Percentiles rank a stretch among this genome's conserved stretches.
Conservation (phyloP, 441 rosid species). For the Pelargonium myrrhifolium region DNA sequence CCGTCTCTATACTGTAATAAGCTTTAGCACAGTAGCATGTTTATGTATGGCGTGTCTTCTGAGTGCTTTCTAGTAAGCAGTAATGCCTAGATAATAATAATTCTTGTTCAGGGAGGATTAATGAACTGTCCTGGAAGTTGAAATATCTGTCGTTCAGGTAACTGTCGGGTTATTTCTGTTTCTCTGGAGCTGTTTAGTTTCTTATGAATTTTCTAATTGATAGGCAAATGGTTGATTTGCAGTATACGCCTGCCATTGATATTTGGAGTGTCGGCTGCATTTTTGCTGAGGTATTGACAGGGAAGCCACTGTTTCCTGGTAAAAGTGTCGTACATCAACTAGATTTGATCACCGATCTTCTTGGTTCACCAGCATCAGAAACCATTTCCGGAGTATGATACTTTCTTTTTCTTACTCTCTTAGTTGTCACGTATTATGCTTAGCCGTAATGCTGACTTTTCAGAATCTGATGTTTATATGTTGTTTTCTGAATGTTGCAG, state of each 20-base stretch:
- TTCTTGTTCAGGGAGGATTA: slow-evolving; percentile 95
- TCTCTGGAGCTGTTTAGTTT: slow-evolving; percentile 21
- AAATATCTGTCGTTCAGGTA: slow-evolving; percentile 63
- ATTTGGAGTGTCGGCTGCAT: slow-evolving; percentile 98
- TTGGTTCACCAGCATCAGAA: slow-evolving; percentile 84
- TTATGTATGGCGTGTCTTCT: slow-evolving; percentile 31
- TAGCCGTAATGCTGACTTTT: not conserved
- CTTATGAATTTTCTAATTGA: slow-evolving; percentile 10
- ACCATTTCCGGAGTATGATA: slow-evolving; percentile 70
- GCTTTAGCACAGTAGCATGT: slow-evolving; percentile 20
- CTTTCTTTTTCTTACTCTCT: not conserved
- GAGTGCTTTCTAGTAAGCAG: slow-evolving; percentile 47
- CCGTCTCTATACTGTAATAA: slow-evolving; percentile 9
- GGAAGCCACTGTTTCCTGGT: slow-evolving; percentile 86
- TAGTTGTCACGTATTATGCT: not conserved
- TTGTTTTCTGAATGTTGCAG: not conserved
- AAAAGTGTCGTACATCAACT: slow-evolving; percentile 88
- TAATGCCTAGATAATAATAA: slow-evolving; percentile 73
- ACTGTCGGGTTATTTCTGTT: not conserved
- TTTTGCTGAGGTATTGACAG: slow-evolving; percentile 82
- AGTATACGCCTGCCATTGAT: slow-evolving; percentile 97
- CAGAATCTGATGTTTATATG: not conserved
- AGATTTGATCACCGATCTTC: slow-evolving; percentile 85
- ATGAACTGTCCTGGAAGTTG: slow-evolving; percentile 93
- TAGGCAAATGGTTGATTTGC: slow-evolving; percentile 22